Percentiles rank a stretch among this genome's conserved stretches.
Conservation (phyloP, 306 rosid genomes). For the Alnus glutinosa region DNA sequence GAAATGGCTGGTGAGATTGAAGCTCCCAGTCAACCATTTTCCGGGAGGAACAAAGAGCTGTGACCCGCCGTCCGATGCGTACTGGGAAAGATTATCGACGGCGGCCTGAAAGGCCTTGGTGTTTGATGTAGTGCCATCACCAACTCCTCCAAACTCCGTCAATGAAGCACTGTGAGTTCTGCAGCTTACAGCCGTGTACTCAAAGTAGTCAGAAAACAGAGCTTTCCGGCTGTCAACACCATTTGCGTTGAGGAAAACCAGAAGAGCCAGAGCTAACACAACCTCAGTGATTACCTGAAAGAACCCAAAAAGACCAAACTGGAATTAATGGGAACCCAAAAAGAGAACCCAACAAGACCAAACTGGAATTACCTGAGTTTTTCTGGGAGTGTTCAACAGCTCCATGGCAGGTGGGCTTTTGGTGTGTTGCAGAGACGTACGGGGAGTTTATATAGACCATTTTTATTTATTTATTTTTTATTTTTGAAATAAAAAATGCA, state of each 20-base stretch:
- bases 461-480: too few relatives aligned
- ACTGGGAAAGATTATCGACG: constrained; percentile 49
- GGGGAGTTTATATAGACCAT: too few relatives aligned
- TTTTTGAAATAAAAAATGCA: too few relatives aligned
- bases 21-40: constrained; percentile 84
- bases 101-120: constrained; percentile 71
- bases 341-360: too few relatives aligned
- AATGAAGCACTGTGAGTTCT: constrained; percentile 68
- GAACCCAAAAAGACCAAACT: background rate
- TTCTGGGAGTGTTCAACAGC: too few relatives aligned
- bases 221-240: constrained; percentile 47
- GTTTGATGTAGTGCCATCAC: constrained; percentile 72
- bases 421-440: too few relatives aligned
- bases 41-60: constrained; percentile 75
- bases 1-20: constrained; percentile 71
- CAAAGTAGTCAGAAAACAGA: constrained; percentile 24
- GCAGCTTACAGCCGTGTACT: constrained; percentile 65
- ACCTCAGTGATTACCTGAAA: constrained; percentile 11
- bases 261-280: constrained; percentile 4
- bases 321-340: too few relatives aligned
- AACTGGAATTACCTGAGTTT: too few relatives aligned
- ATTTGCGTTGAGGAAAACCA: constrained; percentile 37
- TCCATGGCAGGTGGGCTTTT: too few relatives aligned
- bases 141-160: constrained; percentile 76
- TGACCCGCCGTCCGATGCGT: constrained; percentile 57